Evolutionary conservation across 2,329 filamentous ascomycete genomes (phyloP), one percentile per base, ranked within the genome.

Genomic region (Tolypocladium pustulatum): DNA sequence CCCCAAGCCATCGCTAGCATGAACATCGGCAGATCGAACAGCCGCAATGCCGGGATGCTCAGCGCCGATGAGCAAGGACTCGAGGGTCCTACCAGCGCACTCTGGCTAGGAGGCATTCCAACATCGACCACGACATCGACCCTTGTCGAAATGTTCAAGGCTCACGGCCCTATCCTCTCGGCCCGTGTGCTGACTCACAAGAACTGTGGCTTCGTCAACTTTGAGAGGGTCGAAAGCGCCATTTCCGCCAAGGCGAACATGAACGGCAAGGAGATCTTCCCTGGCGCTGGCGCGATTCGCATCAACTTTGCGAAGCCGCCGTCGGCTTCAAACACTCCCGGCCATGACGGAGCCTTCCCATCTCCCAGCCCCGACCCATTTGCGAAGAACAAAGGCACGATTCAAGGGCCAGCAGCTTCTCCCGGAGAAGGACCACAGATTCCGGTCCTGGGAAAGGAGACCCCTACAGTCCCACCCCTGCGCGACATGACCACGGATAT

Each of bases 201-300:
- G 81, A 97, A 96, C 74, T 99, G 94, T 71, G 94, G 93, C 3
- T 99, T 99, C 66, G 93, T 99, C 70, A 99, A 99, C 73, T 99
- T 96, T 68, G 91, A 97, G 73, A 87, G 85, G 60, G 76, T 94
- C 36, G 92, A 97, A 64, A 96, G 91, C 70, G 94, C 94, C 58
- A 87, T 97, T 43, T 86, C 90, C 61, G 94, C 94, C 20, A 95
- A 93, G 72, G 86, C 86, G 17, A 82, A 87, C 69, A 86, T 96
- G 74, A 97, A 97, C 68, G 91, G 91, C 67, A 97, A 96, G 74
- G 94, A 99, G 72, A 97, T 99, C 61, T 99, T 99, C 78, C 94
- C 94, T 10, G 94, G 94, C 58, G 92, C 92, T 59, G 94, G 94
- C 1, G 91, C 93, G 20, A 90, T 97, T 59, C 84, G 93, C 57